Evolutionary conservation across 208 protist species (phyloP).

Genomic region (Leishmania mexicana): DNA sequence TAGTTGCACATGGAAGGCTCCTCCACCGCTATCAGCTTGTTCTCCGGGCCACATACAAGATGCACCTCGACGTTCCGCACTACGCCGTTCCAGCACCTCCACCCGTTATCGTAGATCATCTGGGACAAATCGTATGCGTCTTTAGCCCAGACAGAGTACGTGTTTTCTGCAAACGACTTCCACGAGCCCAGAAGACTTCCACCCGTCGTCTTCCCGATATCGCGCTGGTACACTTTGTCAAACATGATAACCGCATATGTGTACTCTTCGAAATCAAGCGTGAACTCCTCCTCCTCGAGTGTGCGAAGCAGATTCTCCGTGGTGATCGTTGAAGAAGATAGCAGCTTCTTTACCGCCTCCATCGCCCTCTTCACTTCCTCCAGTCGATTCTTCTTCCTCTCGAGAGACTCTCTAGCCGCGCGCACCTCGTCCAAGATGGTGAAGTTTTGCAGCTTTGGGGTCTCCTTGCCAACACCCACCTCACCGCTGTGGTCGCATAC

Average conservation of each 20-base stretch:
- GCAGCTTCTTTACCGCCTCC: conserved; percentile 16
- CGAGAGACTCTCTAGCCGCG: conserved; percentile 11
- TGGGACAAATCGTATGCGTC: conserved; percentile 53
- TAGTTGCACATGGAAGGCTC: conserved; percentile 84
- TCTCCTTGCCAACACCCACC: conserved; percentile 15
- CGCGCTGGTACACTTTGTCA: conserved; percentile 42
- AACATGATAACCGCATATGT: conserved; percentile 70
- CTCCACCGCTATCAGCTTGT: conserved; percentile 51
- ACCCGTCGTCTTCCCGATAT: conserved; percentile 15
- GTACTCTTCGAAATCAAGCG: conserved; percentile 45
- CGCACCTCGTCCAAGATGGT: conserved; percentile 24
- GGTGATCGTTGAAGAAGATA: conserved; percentile 21
- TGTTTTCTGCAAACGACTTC: conserved; percentile 65
- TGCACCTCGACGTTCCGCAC: conserved; percentile 53
- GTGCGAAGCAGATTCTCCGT: conserved; percentile 65
- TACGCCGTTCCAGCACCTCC: conserved; percentile 56
- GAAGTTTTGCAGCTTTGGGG: conserved; percentile 26
- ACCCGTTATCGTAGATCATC: conserved; percentile 63
- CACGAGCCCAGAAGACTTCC: conserved; percentile 51
- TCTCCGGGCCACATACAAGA: conserved; percentile 67
- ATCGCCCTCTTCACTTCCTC: conserved; percentile 28
- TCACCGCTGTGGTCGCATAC: conserved; percentile 52
- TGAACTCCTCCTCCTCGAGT: conserved; percentile 54
- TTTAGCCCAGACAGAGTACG: conserved; percentile 69
- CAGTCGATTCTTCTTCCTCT: conserved; percentile 14